These are phyloP conservation scores for Ulvella scutata DNA, from an alignment of 139 green algal genomes.

Conservation along the genomic window DNA sequence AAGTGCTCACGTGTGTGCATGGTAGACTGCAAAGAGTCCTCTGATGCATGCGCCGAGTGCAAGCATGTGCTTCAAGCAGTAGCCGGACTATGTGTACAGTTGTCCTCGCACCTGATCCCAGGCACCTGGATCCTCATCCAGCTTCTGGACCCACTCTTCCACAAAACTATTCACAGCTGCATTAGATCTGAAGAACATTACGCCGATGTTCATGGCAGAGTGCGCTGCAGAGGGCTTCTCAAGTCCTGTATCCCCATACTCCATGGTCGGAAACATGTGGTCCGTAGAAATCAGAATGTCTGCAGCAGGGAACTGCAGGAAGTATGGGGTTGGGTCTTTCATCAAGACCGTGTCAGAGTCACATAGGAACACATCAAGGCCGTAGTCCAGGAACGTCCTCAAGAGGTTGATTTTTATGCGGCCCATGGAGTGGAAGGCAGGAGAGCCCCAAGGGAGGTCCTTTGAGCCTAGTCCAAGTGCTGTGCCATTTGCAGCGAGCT, in stretches of 20 bases:
- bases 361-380: constrained; percentile 25
- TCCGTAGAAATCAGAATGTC: constrained; percentile 26
- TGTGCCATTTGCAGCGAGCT: constrained; percentile 1
- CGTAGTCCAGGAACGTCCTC: constrained; percentile 17
- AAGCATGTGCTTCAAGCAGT: too few species aligned
- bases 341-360: constrained; percentile 25
- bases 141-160: background rate
- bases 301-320: constrained; percentile 11
- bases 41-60: too few species aligned
- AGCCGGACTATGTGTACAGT: too few species aligned
- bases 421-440: constrained; percentile 32
- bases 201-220: constrained; percentile 46
- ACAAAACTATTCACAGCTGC: background rate
- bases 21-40: too few species aligned
- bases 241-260: constrained; percentile 16
- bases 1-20: too few species aligned
- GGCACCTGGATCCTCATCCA: background rate
- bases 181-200: constrained; percentile 27
- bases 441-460: constrained; percentile 24
- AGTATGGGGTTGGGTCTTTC: constrained; percentile 20
- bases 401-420: constrained; percentile 27
- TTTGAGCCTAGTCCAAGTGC: constrained; percentile 6
- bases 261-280: constrained; percentile 13
- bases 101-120: too few species aligned
- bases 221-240: constrained; percentile 20